These are phyloP conservation scores for Scolecobasidium constrictum DNA, from an alignment of 2,329 filamentous ascomycete genomes.

Conservation along the genomic window DNA sequence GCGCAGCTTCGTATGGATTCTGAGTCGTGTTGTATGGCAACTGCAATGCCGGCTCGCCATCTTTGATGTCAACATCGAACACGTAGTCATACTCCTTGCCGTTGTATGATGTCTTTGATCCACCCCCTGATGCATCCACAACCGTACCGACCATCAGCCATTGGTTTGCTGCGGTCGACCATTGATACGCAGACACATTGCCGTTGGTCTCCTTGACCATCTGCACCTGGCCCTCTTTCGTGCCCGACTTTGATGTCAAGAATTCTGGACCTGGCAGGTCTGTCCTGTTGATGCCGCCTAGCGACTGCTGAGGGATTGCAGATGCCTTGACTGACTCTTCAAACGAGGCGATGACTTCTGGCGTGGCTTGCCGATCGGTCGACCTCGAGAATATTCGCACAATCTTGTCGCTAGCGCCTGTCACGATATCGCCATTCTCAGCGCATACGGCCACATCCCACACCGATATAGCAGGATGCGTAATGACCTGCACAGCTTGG, in stretches of 20 bases:
- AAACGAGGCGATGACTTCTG: slow-evolving; percentile 60
- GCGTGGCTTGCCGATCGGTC: slow-evolving; percentile 56
- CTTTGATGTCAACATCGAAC: slow-evolving; percentile 92
- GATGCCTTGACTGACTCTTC: slow-evolving; percentile 73
- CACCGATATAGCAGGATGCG: slow-evolving; percentile 90
- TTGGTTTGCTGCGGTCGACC: slow-evolving; percentile 55
- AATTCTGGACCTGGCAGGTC: slow-evolving; percentile 84
- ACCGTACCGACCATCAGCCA: slow-evolving; percentile 93
- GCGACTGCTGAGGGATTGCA: slow-evolving; percentile 76
- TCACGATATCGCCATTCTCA: slow-evolving; percentile 84
- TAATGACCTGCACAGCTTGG: slow-evolving; percentile 88
- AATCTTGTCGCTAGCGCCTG: slow-evolving; percentile 79
- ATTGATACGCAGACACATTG: slow-evolving; percentile 75
- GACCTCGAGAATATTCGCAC: slow-evolving; percentile 75
- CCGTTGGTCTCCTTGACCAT: slow-evolving; percentile 80
- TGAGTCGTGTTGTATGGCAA: slow-evolving; percentile 89
- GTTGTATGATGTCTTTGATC: slow-evolving; percentile 50
- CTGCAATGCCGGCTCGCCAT: slow-evolving; percentile 84
- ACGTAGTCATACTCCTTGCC: slow-evolving; percentile 93
- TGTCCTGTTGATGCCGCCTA: slow-evolving; percentile 74
- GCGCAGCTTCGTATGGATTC: slow-evolving; percentile 84
- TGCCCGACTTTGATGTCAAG: slow-evolving; percentile 67
- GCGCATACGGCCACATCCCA: slow-evolving; percentile 81
- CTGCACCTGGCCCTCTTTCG: slow-evolving; percentile 92
- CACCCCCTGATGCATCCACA: slow-evolving; percentile 77